Percentiles rank a stretch among this genome's conserved stretches.
Evolutionary conservation across 208 protist species (phyloP).

Genomic region (Endotrypanum monterogeii): DNA sequence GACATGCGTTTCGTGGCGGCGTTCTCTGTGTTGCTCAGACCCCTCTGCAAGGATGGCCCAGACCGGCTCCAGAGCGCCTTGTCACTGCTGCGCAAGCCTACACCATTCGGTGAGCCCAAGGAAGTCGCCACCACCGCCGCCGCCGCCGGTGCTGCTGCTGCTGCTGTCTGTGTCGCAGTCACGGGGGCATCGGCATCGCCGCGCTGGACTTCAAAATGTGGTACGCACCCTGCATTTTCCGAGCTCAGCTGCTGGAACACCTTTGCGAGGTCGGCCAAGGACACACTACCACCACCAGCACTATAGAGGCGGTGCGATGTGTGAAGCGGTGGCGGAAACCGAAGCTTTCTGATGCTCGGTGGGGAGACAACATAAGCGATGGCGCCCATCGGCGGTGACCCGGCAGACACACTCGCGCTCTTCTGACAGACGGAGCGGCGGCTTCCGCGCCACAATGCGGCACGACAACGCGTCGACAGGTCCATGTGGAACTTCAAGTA

Average conservation of each 20-base stretch:
- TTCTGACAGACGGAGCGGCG: neutral
- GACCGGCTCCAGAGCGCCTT: neutral
- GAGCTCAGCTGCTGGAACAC: conserved; percentile 41
- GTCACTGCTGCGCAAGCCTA: neutral
- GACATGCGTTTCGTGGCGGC: neutral
- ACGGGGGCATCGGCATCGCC: neutral
- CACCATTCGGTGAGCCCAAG: neutral
- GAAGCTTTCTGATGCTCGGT: neutral
- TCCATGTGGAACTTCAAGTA: neutral
- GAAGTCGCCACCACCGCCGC: neutral
- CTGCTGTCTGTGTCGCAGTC: neutral
- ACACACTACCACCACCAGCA: conserved; percentile 14
- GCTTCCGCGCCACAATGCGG: conserved; percentile 3
- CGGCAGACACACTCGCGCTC: neutral
- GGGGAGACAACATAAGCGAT: neutral
- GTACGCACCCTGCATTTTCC: neutral
- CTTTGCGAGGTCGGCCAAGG: conserved; percentile 46
- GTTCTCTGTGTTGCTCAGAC: neutral
- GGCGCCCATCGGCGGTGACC: neutral
- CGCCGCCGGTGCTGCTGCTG: neutral
- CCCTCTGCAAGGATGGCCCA: neutral
- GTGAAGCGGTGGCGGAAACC: neutral
- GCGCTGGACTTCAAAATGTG: neutral
- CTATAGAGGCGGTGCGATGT: neutral
- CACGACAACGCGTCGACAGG: neutral